Percentiles rank a stretch among this genome's conserved stretches.
These are phyloP conservation scores for Xylaria intraflava DNA, from an alignment of 495 filamentous ascomycete genomes.

Conservation along the genomic window DNA sequence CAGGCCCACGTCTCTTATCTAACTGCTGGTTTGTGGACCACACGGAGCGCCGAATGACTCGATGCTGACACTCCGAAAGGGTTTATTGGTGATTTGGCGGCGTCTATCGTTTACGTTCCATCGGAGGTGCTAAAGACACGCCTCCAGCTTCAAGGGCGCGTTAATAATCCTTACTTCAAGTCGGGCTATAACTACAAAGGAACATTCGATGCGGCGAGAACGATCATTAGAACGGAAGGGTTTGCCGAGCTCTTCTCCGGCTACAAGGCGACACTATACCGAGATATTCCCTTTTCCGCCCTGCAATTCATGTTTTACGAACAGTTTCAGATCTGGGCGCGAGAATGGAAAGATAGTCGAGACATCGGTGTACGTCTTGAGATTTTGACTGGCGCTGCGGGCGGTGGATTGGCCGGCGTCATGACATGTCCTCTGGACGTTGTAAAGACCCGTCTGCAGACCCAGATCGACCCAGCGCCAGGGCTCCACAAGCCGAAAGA, in stretches of 20 bases:
- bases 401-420: constrained; percentile 88
- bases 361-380: constrained; percentile 83
- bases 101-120: constrained; percentile 87
- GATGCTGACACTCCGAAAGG: constrained; percentile 44
- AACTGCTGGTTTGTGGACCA: constrained; percentile 54
- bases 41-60: not conserved
- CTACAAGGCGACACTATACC: constrained; percentile 88
- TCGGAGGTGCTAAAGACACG: constrained; percentile 95
- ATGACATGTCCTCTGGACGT: constrained; percentile 95
- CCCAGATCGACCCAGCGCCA: constrained; percentile 60
- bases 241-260: constrained; percentile 83
- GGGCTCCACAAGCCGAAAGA: constrained; percentile 18
- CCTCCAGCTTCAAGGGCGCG: constrained; percentile 86
- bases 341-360: constrained; percentile 55
- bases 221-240: constrained; percentile 77
- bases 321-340: constrained; percentile 77
- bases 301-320: constrained; percentile 98
- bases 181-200: constrained; percentile 92
- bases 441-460: constrained; percentile 96
- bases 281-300: constrained; percentile 91
- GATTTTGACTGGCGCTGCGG: constrained; percentile 82
- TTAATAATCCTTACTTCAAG: constrained; percentile 87
- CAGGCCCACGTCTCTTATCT: constrained; percentile 78
- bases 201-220: constrained; percentile 70
- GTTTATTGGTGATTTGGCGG: constrained; percentile 85